Conservation (phyloP, 306 rosid species). For the Psophocarpus tetragonolobus region DNA sequence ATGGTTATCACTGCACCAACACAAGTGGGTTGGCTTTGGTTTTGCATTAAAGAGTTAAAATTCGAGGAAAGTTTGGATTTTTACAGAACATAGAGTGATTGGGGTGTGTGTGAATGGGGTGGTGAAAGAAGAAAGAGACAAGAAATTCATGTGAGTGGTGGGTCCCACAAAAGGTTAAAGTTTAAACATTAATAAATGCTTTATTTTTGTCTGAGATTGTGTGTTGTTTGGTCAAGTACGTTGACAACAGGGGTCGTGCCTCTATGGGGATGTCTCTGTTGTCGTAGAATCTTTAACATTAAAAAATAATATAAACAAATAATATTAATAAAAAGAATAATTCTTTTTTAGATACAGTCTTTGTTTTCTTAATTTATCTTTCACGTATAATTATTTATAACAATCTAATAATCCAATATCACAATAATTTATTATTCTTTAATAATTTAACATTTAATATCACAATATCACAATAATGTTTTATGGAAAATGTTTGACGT, state of each 20-base stretch:
- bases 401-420: too few relatives aligned
- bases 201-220: neutral
- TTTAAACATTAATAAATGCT: neutral
- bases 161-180: neutral
- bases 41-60: neutral
- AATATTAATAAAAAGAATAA: too few relatives aligned
- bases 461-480: too few relatives aligned
- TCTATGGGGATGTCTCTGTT: neutral
- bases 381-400: too few relatives aligned
- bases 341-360: too few relatives aligned
- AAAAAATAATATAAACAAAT: too few relatives aligned
- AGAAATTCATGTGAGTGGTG: constrained; percentile 19
- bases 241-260: neutral
- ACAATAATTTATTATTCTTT: too few relatives aligned
- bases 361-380: too few relatives aligned
- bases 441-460: too few relatives aligned
- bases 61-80: neutral
- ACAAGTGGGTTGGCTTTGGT: neutral
- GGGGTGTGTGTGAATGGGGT: neutral
- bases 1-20: neutral
- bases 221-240: neutral
- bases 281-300: neutral
- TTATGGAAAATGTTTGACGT: too few relatives aligned
- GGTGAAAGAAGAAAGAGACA: neutral
- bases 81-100: neutral